phyloP scores from a whole-genome alignment of 1,284 basidiomycete genomes.

The Xerocomus minutiporus region DNA sequence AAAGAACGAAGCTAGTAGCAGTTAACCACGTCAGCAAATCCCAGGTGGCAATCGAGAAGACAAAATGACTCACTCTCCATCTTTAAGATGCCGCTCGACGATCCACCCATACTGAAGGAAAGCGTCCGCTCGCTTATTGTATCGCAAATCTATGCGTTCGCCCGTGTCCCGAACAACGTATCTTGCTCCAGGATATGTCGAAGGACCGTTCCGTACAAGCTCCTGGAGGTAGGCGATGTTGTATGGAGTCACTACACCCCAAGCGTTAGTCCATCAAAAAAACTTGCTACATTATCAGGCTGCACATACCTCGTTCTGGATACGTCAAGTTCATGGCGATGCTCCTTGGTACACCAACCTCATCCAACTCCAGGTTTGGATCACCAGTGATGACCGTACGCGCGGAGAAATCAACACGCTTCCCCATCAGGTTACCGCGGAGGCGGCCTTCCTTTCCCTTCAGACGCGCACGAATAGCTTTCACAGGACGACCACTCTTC shows the following conservation, averaged over 20 bases:
- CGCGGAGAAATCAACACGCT: slow-evolving; percentile 99
- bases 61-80: slow-evolving; percentile 79
- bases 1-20: slow-evolving; percentile 75
- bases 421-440: slow-evolving; percentile 98
- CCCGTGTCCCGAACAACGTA: slow-evolving; percentile 98
- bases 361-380: slow-evolving; percentile 93
- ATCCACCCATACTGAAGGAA: slow-evolving; percentile 99
- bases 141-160: slow-evolving; percentile 95
- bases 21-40: slow-evolving; percentile 7
- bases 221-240: slow-evolving; percentile 95
- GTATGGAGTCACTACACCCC: slow-evolving; percentile 83
- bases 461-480: slow-evolving; percentile 95
- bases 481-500: slow-evolving; percentile 96
- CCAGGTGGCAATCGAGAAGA: not conserved
- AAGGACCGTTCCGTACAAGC: slow-evolving; percentile 95
- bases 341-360: slow-evolving; percentile 95
- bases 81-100: slow-evolving; percentile 95
- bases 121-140: slow-evolving; percentile 97
- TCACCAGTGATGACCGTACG: slow-evolving; percentile 99
- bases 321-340: slow-evolving; percentile 98
- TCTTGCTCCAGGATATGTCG: slow-evolving; percentile 92
- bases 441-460: slow-evolving; percentile 99
- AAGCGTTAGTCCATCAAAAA: slow-evolving; percentile 1
- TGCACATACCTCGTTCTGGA: slow-evolving; percentile 81
- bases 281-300: not conserved